These are phyloP conservation scores for Phylloporus rhodoxanthus DNA, from an alignment of 768 basidiomycete species.

Conservation along the genomic window DNA sequence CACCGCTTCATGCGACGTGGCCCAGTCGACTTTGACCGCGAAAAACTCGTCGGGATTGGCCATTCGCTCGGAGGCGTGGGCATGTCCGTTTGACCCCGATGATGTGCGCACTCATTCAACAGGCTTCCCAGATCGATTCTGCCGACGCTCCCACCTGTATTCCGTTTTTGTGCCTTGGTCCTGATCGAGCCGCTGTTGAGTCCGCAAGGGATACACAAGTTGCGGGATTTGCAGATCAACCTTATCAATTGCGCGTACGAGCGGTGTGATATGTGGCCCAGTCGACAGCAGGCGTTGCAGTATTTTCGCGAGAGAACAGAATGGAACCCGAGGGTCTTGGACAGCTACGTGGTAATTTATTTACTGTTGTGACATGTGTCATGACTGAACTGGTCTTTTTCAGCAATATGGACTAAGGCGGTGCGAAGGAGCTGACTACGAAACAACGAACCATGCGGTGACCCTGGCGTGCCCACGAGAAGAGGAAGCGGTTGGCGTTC, in stretches of 20 bases:
- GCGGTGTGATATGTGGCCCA: slow-evolving; percentile 49
- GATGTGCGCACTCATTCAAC: background rate
- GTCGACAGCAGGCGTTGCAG: slow-evolving; percentile 36
- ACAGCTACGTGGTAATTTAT: slow-evolving; percentile 47
- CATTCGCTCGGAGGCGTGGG: slow-evolving; percentile 65
- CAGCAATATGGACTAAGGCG: slow-evolving; percentile 45
- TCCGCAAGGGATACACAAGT: slow-evolving; percentile 39
- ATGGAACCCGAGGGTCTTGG: slow-evolving; percentile 53
- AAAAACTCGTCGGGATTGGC: slow-evolving; percentile 57
- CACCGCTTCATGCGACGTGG: slow-evolving; percentile 50
- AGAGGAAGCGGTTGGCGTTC: slow-evolving; percentile 47
- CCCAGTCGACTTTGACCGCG: slow-evolving; percentile 41
- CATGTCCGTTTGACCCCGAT: slow-evolving; percentile 38
- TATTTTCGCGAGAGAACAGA: slow-evolving; percentile 33
- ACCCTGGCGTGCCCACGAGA: slow-evolving; percentile 42
- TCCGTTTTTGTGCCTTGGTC: slow-evolving; percentile 48
- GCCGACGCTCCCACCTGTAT: slow-evolving; percentile 40
- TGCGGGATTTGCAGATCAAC: slow-evolving; percentile 35
- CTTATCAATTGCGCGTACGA: slow-evolving; percentile 46
- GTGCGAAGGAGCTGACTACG: slow-evolving; percentile 29
- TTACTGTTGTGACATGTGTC: background rate
- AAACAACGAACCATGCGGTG: slow-evolving; percentile 33
- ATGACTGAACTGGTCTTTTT: background rate
- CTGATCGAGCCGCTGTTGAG: slow-evolving; percentile 63
- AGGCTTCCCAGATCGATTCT: slow-evolving; percentile 42